phyloP scores from a whole-genome alignment of 441 rosid species.

The Syzygium syzygioides region DNA sequence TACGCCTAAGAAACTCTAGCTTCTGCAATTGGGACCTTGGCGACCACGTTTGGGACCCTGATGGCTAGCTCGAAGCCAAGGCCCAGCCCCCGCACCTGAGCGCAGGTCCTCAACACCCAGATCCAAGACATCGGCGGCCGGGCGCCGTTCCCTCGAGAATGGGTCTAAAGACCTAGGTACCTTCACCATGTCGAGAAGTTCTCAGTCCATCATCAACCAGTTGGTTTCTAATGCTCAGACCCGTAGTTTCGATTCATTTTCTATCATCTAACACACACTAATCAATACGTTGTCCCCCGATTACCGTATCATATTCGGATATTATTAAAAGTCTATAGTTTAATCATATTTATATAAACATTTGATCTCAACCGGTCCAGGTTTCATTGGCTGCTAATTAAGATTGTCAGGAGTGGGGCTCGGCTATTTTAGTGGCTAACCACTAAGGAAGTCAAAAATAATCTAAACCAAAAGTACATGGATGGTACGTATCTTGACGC shows the following conservation, averaged over 20 bases:
- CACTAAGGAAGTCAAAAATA: no score
- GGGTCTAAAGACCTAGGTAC: not conserved
- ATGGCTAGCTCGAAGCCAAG: not conserved
- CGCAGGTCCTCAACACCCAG: not conserved
- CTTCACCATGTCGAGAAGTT: not conserved
- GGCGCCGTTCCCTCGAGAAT: rapidly evolving
- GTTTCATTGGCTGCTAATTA: not conserved
- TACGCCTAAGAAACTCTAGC: not conserved
- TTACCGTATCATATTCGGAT: not conserved
- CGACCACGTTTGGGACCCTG: not conserved
- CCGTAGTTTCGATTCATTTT: not conserved
- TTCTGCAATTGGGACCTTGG: not conserved
- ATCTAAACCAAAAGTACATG: not conserved
- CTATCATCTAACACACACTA: not conserved
- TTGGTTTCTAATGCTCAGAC: not conserved
- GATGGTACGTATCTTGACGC: not conserved
- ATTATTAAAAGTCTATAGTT: not conserved
- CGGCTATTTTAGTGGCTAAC: no score
- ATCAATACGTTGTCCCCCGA: no score
- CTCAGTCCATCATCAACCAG: not conserved
- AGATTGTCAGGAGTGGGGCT: not conserved
- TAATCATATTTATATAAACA: not conserved
- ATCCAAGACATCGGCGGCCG: not conserved
- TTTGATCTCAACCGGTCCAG: not conserved
- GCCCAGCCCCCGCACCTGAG: not conserved